phyloP scores from a whole-genome alignment of 345 rosid species.

The Kernera saxatilis region DNA sequence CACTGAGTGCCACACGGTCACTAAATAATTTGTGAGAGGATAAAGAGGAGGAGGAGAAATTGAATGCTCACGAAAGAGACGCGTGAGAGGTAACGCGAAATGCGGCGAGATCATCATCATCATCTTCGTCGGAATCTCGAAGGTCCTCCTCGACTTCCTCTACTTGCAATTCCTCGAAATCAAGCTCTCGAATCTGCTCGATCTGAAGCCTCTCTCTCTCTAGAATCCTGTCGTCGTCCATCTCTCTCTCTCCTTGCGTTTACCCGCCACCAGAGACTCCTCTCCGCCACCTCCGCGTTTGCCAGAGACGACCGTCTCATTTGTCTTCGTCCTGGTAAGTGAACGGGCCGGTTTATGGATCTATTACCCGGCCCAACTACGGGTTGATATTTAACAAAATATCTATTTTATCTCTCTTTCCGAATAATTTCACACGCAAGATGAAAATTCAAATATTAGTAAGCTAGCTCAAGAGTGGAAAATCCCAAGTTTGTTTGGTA shows the following conservation, averaged over 20 bases:
- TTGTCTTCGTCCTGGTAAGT: not conserved
- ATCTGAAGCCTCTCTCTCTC: constrained; percentile 81
- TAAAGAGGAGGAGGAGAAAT: not conserved
- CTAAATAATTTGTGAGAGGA: not conserved
- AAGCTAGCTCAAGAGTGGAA: too few relatives aligned
- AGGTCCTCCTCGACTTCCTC: constrained; percentile 80
- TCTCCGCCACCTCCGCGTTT: constrained; percentile 3
- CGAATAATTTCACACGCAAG: too few relatives aligned
- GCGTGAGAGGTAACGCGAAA: constrained; percentile 36
- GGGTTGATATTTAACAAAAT: not conserved
- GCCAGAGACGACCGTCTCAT: not conserved
- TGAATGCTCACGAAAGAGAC: not conserved
- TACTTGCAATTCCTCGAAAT: constrained; percentile 74
- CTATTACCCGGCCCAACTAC: constrained; percentile 1
- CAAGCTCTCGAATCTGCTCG: constrained; percentile 83
- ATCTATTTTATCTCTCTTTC: too few relatives aligned
- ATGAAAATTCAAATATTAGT: too few relatives aligned
- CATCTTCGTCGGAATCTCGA: constrained; percentile 50
- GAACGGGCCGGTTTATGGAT: not conserved
- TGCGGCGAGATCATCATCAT: constrained; percentile 36
- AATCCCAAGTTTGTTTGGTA: too few relatives aligned
- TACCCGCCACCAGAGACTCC: constrained; percentile 7
- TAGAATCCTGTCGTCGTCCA: constrained; percentile 46
- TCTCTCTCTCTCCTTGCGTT: constrained; percentile 15
- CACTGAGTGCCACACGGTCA: not conserved